Percentiles rank a stretch among this genome's conserved stretches.
These are phyloP conservation scores for Aspergillus jensenii DNA, from an alignment of 2,329 filamentous ascomycete genomes.

Conservation along the genomic window DNA sequence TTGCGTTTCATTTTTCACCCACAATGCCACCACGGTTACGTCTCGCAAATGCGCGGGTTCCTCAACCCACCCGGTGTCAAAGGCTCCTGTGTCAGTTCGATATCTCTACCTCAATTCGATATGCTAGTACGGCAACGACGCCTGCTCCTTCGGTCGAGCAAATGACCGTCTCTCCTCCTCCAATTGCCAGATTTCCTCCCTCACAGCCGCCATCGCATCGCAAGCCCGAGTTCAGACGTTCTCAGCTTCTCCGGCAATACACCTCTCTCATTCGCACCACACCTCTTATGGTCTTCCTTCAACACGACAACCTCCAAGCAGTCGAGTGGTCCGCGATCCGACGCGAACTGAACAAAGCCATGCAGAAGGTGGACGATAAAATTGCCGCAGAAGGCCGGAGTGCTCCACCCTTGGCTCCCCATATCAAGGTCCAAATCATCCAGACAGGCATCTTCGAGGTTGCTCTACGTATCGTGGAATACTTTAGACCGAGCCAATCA, in stretches of 20 bases:
- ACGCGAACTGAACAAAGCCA: conserved; percentile 63
- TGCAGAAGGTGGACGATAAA: conserved; percentile 66
- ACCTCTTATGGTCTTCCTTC: conserved; percentile 82
- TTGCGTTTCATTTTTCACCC: conserved; percentile 10
- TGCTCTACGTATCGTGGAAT: conserved; percentile 82
- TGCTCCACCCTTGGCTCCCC: conserved; percentile 51
- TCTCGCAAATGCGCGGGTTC: conserved; percentile 37
- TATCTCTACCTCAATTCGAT: conserved; percentile 38
- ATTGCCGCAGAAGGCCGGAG: conserved; percentile 57
- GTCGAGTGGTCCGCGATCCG: conserved; percentile 72
- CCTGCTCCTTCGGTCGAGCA: conserved; percentile 55
- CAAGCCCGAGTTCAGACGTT: conserved; percentile 81
- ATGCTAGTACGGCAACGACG: conserved; percentile 47
- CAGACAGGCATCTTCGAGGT: conserved; percentile 86
- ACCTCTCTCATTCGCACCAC: conserved; percentile 83
- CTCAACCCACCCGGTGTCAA: conserved; percentile 36
- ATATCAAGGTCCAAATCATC: conserved; percentile 76
- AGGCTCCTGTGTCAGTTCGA: conserved; percentile 39
- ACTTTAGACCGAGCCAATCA: conserved; percentile 60
- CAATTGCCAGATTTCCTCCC: conserved; percentile 54
- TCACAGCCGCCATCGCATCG: conserved; percentile 87
- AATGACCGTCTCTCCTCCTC: conserved; percentile 43
- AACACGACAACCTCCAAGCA: conserved; percentile 74
- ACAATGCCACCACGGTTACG: conserved; percentile 57
- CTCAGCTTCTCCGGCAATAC: conserved; percentile 83